Evolutionary conservation across 2,329 filamentous ascomycete species (phyloP).

Genomic region (Colletotrichum destructivum): DNA sequence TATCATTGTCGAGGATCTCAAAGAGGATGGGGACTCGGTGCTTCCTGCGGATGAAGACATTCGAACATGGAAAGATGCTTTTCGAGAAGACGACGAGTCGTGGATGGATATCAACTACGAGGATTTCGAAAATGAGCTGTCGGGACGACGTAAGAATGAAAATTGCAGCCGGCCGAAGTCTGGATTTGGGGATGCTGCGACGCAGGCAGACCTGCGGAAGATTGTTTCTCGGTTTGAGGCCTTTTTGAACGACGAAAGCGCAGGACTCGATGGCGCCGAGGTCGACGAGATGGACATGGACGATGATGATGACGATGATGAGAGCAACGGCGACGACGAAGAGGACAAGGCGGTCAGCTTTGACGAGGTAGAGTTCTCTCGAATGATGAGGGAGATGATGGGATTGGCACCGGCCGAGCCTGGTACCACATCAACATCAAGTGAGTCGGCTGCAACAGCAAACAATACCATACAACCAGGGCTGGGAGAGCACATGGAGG

Average conservation of each 20-base stretch:
- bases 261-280: conserved; percentile 84
- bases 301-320: conserved; percentile 62
- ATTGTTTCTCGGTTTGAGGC: conserved; percentile 95
- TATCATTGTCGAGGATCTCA: conserved; percentile 81
- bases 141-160: conserved; percentile 51
- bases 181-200: conserved; percentile 75
- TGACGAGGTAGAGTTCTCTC: conserved; percentile 86
- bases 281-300: conserved; percentile 79
- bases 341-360: conserved; percentile 85
- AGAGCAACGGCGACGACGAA: conserved; percentile 69
- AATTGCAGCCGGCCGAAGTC: conserved; percentile 45
- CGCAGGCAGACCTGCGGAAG: conserved; percentile 85
- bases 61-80: conserved; percentile 71
- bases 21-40: conserved; percentile 75
- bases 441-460: conserved; percentile 28
- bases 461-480: background rate
- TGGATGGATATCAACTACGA: conserved; percentile 95
- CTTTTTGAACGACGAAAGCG: conserved; percentile 89
- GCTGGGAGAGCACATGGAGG: conserved; percentile 53
- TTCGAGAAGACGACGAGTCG: conserved; percentile 83
- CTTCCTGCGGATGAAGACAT: conserved; percentile 86
- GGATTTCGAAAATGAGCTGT: conserved; percentile 88
- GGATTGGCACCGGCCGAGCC: conserved; percentile 64
- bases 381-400: conserved; percentile 95
- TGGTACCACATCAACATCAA: conserved; percentile 16